Evolutionary conservation across 345 rosid genomes (phyloP).

Genomic region (Brassica napus): DNA sequence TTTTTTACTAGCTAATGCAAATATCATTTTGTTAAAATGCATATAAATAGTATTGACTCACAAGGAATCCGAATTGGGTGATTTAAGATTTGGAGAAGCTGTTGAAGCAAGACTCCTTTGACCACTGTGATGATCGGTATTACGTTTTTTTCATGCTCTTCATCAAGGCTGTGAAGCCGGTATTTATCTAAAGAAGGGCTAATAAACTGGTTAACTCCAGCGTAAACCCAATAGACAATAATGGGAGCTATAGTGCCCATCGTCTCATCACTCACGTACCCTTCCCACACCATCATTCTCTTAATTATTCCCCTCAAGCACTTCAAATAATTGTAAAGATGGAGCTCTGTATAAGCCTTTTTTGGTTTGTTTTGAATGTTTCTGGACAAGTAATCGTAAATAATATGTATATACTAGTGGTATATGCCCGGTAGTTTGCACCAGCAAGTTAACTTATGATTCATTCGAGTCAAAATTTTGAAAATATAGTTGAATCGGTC

Average conservation of each 20-base stretch:
- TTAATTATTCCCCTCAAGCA: neutral
- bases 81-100: neutral
- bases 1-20: neutral
- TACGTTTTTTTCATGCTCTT: neutral
- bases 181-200: neutral
- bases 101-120: constrained; percentile 6
- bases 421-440: too few species aligned
- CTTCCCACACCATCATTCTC: neutral
- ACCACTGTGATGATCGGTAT: neutral
- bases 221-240: neutral
- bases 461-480: too few species aligned
- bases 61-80: neutral
- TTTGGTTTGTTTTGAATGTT: neutral
- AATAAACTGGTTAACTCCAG: neutral
- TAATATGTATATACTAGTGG: too few species aligned
- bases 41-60: neutral
- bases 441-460: too few species aligned
- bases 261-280: neutral
- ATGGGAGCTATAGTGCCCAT: constrained; percentile 3
- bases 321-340: neutral
- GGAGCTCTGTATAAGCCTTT: neutral
- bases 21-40: neutral
- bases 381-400: neutral
- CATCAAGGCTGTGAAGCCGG: neutral
- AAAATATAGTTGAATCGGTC: too few species aligned